Percentiles rank a stretch among this genome's conserved stretches.
Evolutionary conservation across 306 rosid genomes (phyloP).

Genomic region (Vigna mungo): DNA sequence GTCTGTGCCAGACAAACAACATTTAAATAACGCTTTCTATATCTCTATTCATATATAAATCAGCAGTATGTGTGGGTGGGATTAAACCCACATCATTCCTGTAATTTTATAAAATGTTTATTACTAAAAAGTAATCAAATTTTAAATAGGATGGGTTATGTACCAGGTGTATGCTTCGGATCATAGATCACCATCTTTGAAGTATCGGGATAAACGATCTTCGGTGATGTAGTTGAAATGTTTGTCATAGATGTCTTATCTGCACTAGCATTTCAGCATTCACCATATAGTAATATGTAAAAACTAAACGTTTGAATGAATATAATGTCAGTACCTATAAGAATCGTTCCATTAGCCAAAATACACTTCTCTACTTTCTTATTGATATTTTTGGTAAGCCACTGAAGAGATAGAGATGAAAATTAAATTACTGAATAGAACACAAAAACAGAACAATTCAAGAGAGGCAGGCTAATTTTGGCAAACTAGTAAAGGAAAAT

Average conservation of each 20-base stretch:
- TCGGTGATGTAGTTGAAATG: slow-evolving; percentile 59
- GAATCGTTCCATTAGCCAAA: slow-evolving; percentile 57
- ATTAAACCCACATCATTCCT: too few relatives aligned
- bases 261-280: slow-evolving; percentile 46
- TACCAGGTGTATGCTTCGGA: slow-evolving; percentile 85
- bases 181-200: slow-evolving; percentile 86
- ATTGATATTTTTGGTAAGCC: slow-evolving; percentile 75
- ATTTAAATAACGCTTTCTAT: too few relatives aligned
- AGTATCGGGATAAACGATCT: slow-evolving; percentile 81
- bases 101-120: not conserved
- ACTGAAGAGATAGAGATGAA: slow-evolving; percentile 60
- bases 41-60: too few relatives aligned
- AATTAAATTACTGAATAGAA: slow-evolving; percentile 36
- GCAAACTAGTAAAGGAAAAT: not conserved
- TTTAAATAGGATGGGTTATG: slow-evolving; percentile 17
- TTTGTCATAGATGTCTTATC: slow-evolving; percentile 59
- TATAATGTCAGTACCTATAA: slow-evolving; percentile 59
- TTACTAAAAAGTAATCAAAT: slow-evolving; percentile 14
- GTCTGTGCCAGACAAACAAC: too few relatives aligned
- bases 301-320: slow-evolving; percentile 35
- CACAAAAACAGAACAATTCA: slow-evolving; percentile 4
- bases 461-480: not conserved
- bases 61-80: too few relatives aligned
- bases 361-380: slow-evolving; percentile 63
- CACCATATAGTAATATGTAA: slow-evolving; percentile 32